phyloP scores from a whole-genome alignment of 2,329 filamentous ascomycete species.

The Immersiporthe knoxdaviesiana region DNA sequence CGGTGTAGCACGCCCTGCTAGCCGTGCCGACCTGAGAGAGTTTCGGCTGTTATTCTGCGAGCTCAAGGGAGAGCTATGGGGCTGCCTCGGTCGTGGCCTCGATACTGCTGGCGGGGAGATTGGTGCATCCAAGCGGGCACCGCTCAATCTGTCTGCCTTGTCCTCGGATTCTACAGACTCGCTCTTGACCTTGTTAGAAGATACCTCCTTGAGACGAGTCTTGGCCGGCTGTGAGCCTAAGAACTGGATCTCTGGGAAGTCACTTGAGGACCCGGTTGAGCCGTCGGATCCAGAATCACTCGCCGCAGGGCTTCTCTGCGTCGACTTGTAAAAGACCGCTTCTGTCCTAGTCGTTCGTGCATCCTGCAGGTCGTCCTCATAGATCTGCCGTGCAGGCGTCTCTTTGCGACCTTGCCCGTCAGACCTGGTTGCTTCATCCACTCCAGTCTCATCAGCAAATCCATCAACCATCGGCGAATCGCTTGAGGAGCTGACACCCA shows the following conservation, averaged over 20 bases:
- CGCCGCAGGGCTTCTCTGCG: neutral
- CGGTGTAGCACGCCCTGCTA: neutral
- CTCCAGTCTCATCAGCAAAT: slow-evolving; percentile 15
- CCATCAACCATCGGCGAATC: slow-evolving; percentile 15
- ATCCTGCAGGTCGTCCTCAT: slow-evolving; percentile 11
- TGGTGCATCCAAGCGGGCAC: slow-evolving; percentile 21
- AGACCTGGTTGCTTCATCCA: neutral
- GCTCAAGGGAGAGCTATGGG: neutral
- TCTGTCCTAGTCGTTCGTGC: neutral
- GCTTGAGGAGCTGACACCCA: slow-evolving; percentile 32
- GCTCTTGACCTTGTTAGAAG: slow-evolving; percentile 15
- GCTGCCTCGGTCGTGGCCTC: slow-evolving; percentile 10
- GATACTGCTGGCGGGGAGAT: slow-evolving; percentile 21
- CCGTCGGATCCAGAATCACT: slow-evolving; percentile 10
- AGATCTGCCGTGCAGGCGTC: slow-evolving; percentile 12
- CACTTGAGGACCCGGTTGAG: slow-evolving; percentile 23
- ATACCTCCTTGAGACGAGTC: slow-evolving; percentile 12
- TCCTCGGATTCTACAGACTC: neutral
- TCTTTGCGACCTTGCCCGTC: neutral
- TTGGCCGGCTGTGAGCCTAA: slow-evolving; percentile 23
- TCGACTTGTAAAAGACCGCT: neutral
- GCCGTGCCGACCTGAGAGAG: neutral
- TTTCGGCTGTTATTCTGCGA: neutral
- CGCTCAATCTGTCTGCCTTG: slow-evolving; percentile 12
- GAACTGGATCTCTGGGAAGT: slow-evolving; percentile 24